phyloP scores from a whole-genome alignment of 2,329 filamentous ascomycete genomes.

The Fusarium kyushuense region DNA sequence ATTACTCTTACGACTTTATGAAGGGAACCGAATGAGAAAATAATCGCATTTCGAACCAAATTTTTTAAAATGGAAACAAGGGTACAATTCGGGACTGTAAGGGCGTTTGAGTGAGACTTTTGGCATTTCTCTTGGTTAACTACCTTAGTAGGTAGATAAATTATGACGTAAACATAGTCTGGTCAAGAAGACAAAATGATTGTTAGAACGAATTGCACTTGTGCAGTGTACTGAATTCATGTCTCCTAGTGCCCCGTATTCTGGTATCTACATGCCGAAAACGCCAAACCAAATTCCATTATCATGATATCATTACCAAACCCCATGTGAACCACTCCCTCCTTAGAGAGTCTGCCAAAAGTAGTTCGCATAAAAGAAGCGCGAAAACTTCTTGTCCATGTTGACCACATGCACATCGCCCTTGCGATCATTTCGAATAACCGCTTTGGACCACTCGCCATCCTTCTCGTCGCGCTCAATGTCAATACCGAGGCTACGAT shows the following conservation, averaged over 20 bases:
- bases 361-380: constrained; percentile 94
- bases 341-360: constrained; percentile 89
- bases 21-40: constrained; percentile 3
- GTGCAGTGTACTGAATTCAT: neutral
- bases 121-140: neutral
- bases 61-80: constrained; percentile 6
- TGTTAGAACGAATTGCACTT: neutral
- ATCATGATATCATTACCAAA: constrained; percentile 14
- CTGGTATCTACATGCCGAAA: constrained; percentile 43
- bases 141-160: too few species aligned
- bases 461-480: constrained; percentile 79
- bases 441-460: constrained; percentile 86
- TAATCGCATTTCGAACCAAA: neutral
- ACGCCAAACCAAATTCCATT: constrained; percentile 26
- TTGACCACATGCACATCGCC: constrained; percentile 96
- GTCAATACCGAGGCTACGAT: constrained; percentile 90
- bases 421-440: constrained; percentile 86
- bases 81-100: neutral
- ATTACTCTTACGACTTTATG: constrained; percentile 40
- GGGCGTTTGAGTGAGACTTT: constrained; percentile 25
- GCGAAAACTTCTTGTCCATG: constrained; percentile 90
- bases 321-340: neutral
- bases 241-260: constrained; percentile 9
- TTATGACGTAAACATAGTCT: neutral
- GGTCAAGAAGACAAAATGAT: neutral